phyloP scores from a whole-genome alignment of 1,139 yeast species.

The Yamadazyma sp. region DNA sequence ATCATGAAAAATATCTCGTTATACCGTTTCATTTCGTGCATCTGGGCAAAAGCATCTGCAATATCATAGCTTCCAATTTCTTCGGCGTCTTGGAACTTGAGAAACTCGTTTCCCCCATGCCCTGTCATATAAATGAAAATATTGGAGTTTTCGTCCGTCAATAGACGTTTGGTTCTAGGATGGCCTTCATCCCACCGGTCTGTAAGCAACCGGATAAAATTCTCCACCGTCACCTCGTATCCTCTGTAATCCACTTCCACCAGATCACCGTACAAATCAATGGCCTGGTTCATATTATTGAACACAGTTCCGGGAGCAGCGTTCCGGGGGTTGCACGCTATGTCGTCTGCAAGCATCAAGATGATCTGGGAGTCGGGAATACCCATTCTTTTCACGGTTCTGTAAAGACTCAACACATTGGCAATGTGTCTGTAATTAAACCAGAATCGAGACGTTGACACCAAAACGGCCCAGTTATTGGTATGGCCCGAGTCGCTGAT shows the following conservation, averaged over 20 bases:
- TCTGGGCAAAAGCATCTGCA: slow-evolving; percentile 96
- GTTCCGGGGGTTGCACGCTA: slow-evolving; percentile 95
- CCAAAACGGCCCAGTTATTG: slow-evolving; percentile 92
- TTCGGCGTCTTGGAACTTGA: slow-evolving; percentile 97
- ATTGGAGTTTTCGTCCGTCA: slow-evolving; percentile 92
- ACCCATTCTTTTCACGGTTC: slow-evolving; percentile 93
- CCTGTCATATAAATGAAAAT: slow-evolving; percentile 96
- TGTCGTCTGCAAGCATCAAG: slow-evolving; percentile 93
- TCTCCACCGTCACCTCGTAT: slow-evolving; percentile 96
- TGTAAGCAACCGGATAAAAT: slow-evolving; percentile 82
- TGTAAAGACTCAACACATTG: slow-evolving; percentile 86
- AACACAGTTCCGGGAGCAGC: slow-evolving; percentile 95
- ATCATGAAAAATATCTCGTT: slow-evolving; percentile 96
- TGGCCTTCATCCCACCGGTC: slow-evolving; percentile 95
- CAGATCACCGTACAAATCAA: slow-evolving; percentile 90
- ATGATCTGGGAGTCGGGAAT: slow-evolving; percentile 98
- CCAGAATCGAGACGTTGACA: slow-evolving; percentile 96
- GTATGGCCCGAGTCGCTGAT: slow-evolving; percentile 55
- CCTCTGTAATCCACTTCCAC: slow-evolving; percentile 97
- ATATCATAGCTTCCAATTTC: slow-evolving; percentile 94
- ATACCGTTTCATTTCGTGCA: slow-evolving; percentile 93
- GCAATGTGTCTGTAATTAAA: slow-evolving; percentile 98
- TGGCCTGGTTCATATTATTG: slow-evolving; percentile 90
- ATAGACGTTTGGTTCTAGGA: slow-evolving; percentile 84
- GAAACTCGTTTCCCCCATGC: slow-evolving; percentile 96